These are phyloP conservation scores for Scheffersomyces parashehatae DNA, from an alignment of 1,139 yeast species.

Conservation along the genomic window DNA sequence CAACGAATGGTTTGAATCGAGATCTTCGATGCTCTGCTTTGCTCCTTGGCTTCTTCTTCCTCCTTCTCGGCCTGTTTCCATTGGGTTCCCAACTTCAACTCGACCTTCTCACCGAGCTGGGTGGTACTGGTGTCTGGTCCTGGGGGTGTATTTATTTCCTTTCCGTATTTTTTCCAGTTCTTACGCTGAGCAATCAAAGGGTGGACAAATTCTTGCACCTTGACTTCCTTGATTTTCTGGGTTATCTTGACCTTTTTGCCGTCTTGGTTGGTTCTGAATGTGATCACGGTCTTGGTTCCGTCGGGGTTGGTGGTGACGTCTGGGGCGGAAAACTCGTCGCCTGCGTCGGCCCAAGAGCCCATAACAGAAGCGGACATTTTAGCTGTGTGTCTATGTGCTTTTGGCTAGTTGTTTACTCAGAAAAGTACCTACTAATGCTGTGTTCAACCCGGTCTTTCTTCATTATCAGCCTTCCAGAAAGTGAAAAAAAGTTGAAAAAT, in stretches of 20 bases:
- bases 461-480: no score
- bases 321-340: slow-evolving; percentile 64
- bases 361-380: slow-evolving; percentile 41
- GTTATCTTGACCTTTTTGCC: slow-evolving; percentile 88
- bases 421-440: no score
- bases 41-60: slow-evolving; percentile 61
- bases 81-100: slow-evolving; percentile 64
- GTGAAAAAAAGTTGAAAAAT: neutral
- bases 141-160: slow-evolving; percentile 70
- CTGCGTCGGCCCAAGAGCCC: slow-evolving; percentile 69
- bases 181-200: slow-evolving; percentile 72
- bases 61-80: slow-evolving; percentile 68
- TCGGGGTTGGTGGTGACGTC: slow-evolving; percentile 76
- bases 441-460: no score
- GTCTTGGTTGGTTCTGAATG: slow-evolving; percentile 72
- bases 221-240: slow-evolving; percentile 76
- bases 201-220: slow-evolving; percentile 79
- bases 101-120: slow-evolving; percentile 84
- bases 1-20: slow-evolving; percentile 56
- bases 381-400: neutral
- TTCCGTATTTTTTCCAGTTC: slow-evolving; percentile 82
- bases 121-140: slow-evolving; percentile 91
- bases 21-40: slow-evolving; percentile 26
- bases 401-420: no score
- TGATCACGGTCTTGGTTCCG: slow-evolving; percentile 86